phyloP scores from a whole-genome alignment of 371 early-diverging fungal genomes.

The Actinomortierella wolfii region DNA sequence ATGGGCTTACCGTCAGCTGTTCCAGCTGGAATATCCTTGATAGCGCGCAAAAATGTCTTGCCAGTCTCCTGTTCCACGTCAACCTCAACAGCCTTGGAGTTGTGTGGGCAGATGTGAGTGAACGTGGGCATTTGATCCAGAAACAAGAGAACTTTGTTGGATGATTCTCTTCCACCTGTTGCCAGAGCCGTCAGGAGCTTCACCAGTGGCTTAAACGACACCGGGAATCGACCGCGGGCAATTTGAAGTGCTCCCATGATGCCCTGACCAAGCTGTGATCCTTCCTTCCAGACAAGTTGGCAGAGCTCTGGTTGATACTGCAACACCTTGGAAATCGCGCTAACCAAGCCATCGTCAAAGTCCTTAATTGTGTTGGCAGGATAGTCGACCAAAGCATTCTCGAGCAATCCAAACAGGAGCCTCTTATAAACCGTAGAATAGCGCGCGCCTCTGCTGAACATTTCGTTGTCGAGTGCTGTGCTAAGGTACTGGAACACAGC shows the following conservation, averaged over 20 bases:
- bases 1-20: conserved; percentile 20
- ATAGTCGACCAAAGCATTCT: conserved; percentile 24
- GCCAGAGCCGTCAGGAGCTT: conserved; percentile 28
- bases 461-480: conserved; percentile 21
- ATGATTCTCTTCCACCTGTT: conserved; percentile 27
- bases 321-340: conserved; percentile 22
- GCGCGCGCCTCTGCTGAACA: conserved; percentile 13
- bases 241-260: conserved; percentile 26
- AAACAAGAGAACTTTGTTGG: conserved; percentile 17
- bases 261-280: conserved; percentile 27
- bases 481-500: conserved; percentile 19
- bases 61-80: conserved; percentile 22
- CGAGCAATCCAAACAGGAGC: conserved; percentile 26
- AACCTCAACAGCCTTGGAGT: conserved; percentile 18
- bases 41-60: conserved; percentile 21
- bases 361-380: conserved; percentile 30
- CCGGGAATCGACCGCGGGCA: conserved; percentile 39
- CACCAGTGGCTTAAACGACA: conserved; percentile 29
- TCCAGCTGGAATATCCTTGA: conserved; percentile 24
- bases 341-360: conserved; percentile 22
- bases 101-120: conserved; percentile 27
- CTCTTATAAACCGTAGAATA: conserved; percentile 25
- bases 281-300: conserved; percentile 23
- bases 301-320: conserved; percentile 25
- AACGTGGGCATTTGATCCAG: conserved; percentile 27